Evolutionary conservation across 805 yeast species (phyloP).

Genomic region (Alloascoidea hylecoeti): DNA sequence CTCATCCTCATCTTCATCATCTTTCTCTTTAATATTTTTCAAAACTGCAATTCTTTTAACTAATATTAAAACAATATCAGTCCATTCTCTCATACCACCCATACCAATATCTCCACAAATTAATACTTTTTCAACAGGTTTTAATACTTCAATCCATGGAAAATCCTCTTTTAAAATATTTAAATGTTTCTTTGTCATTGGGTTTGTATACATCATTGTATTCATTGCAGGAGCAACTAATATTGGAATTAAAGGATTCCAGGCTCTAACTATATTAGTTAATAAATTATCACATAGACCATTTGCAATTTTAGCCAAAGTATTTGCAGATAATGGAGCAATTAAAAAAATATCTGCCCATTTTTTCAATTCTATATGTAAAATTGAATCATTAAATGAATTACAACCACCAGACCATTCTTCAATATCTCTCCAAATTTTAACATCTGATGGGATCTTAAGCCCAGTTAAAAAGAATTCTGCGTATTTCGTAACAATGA

Average conservation of each 20-base stretch:
- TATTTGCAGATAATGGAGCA: conserved; percentile 71
- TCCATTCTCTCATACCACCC: conserved; percentile 91
- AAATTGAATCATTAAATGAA: conserved; percentile 58
- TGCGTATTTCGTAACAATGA: conserved; percentile 50
- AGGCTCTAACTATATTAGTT: conserved; percentile 60
- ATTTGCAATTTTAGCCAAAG: conserved; percentile 59
- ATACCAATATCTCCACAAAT: conserved; percentile 80
- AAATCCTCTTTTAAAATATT: conserved; percentile 49
- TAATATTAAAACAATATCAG: conserved; percentile 58
- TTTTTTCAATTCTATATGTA: conserved; percentile 66
- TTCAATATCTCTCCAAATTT: conserved; percentile 77
- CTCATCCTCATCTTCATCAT: conserved; percentile 6
- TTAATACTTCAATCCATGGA: conserved; percentile 60
- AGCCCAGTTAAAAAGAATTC: conserved; percentile 17
- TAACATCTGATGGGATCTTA: conserved; percentile 41
- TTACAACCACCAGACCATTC: conserved; percentile 41
- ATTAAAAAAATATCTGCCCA: conserved; percentile 77
- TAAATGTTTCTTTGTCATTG: conserved; percentile 63
- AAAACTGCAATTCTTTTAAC: conserved; percentile 16
- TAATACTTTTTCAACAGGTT: conserved; percentile 70
- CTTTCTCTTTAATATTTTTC: conserved; percentile 20
- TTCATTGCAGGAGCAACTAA: conserved; percentile 79
- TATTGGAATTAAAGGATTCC: conserved; percentile 66
- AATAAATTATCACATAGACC: conserved; percentile 70
- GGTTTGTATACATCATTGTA: conserved; percentile 71